phyloP scores from a whole-genome alignment of 768 basidiomycete species.

The Sarcomyxa edulis region DNA sequence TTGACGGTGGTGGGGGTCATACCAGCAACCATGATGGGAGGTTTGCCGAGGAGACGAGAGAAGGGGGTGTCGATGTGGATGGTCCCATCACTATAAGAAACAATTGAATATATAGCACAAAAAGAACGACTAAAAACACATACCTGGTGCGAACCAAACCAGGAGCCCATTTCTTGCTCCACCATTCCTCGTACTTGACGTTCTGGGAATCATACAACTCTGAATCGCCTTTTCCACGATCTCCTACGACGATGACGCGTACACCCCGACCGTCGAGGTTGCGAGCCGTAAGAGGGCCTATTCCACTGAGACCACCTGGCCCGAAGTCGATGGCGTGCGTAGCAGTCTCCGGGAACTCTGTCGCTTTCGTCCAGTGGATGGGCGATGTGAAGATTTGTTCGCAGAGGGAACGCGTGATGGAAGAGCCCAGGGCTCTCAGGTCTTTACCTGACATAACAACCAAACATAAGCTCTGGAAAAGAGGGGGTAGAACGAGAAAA shows the following conservation, averaged over 20 bases:
- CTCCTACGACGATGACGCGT: constrained; percentile 85
- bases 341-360: constrained; percentile 82
- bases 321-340: constrained; percentile 98
- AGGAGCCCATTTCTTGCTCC: constrained; percentile 87
- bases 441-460: constrained; percentile 66
- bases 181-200: constrained; percentile 80
- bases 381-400: constrained; percentile 90
- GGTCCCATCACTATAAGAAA: constrained; percentile 73
- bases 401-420: constrained; percentile 83
- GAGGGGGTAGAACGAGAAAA: constrained; percentile 11
- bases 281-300: constrained; percentile 84
- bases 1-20: constrained; percentile 99
- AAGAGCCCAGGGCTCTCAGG: constrained; percentile 60
- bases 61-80: constrained; percentile 94
- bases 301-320: constrained; percentile 89
- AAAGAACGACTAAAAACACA: constrained; percentile 16
- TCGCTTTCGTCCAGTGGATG: constrained; percentile 92
- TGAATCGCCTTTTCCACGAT: constrained; percentile 81
- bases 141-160: constrained; percentile 86
- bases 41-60: constrained; percentile 92
- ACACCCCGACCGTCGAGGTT: constrained; percentile 94
- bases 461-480: neutral
- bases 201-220: constrained; percentile 71
- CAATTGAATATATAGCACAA: constrained; percentile 7
- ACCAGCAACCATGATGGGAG: constrained; percentile 98